Percentiles rank a stretch among this genome's conserved stretches.
Conservation (phyloP, 495 filamentous ascomycete species). For the Trichoderma asperelloides region DNA sequence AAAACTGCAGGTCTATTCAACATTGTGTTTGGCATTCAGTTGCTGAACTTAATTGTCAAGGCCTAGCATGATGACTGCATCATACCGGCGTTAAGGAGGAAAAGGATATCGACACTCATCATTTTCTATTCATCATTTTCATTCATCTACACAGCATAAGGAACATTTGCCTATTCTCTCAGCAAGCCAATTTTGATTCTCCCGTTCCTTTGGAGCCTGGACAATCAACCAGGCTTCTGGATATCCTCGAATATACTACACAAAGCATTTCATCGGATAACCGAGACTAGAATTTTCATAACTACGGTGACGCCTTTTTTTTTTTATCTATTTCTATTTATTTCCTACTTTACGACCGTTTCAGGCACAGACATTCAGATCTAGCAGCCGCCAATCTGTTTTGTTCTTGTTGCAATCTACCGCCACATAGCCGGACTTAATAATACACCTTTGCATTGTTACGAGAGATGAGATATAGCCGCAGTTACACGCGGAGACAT, state of each 20-base stretch:
- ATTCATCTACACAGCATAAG: background rate
- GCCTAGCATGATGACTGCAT: background rate
- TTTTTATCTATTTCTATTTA: background rate
- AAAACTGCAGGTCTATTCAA: background rate
- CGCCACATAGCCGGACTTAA: background rate
- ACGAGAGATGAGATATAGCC: background rate
- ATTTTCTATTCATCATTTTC: background rate
- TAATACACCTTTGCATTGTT: background rate
- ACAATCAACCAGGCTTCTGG: background rate
- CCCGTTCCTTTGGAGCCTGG: background rate
- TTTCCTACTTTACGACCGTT: background rate
- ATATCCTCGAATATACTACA: background rate
- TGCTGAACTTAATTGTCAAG: background rate
- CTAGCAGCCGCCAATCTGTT: background rate
- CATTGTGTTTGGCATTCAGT: background rate
- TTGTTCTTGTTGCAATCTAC: background rate
- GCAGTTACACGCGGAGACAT: background rate
- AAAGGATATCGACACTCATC: background rate
- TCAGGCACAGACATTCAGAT: background rate
- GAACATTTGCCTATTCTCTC: background rate
- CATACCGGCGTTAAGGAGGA: background rate
- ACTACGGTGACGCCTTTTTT: background rate
- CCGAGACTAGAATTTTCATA: background rate
- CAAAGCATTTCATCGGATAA: background rate
- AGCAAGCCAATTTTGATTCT: background rate